phyloP scores from a whole-genome alignment of 106 monocot species.

The Xerophyta viscosa region DNA sequence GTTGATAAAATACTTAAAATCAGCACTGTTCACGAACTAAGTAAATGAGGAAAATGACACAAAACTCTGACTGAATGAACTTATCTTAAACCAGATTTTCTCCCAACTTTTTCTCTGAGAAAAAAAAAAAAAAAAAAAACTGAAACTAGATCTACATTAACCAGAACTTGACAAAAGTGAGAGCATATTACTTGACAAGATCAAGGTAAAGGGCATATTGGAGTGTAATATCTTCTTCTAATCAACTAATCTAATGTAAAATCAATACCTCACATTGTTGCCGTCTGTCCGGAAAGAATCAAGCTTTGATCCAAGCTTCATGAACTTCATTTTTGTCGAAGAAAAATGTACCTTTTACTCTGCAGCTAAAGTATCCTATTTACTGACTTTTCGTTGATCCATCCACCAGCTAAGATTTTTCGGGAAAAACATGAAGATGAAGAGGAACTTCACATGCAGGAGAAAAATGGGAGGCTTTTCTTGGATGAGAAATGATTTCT shows the following conservation, averaged over 20 bases:
- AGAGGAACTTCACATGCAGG: background rate
- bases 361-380: background rate
- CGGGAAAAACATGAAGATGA: background rate
- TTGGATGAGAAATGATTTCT: slow-evolving; percentile 9
- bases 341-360: slow-evolving; percentile 1
- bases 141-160: no score
- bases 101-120: no score
- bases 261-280: slow-evolving; percentile 49
- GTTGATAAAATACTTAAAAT: no score
- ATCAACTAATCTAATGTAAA: background rate
- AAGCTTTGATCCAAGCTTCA: slow-evolving; percentile 95
- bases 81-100: no score
- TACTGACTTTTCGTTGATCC: background rate
- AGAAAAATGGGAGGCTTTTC: background rate
- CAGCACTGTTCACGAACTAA: no score
- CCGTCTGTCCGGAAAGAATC: slow-evolving; percentile 81
- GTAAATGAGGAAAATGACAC: no score
- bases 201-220: background rate
- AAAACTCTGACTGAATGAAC: no score
- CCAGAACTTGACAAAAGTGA: background rate
- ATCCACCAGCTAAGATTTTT: slow-evolving; percentile 1
- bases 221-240: background rate
- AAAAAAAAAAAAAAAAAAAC: no score
- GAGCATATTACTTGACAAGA: background rate
- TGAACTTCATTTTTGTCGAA: slow-evolving; percentile 72